Conservation (phyloP, 2,329 filamentous ascomycete genomes). For the Iodosphaeria phyllophila region DNA sequence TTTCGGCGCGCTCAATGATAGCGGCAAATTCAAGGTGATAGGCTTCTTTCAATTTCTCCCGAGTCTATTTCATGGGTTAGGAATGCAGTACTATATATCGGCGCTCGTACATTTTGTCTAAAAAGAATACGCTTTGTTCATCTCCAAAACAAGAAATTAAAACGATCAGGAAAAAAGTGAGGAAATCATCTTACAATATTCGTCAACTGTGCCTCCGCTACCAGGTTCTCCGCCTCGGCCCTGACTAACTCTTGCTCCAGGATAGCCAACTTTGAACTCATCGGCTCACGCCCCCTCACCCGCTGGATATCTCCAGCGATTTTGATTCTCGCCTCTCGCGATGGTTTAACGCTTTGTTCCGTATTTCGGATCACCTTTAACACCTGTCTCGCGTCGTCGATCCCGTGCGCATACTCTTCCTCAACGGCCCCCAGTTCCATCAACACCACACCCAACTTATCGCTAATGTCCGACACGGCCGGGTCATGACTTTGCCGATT, state of each 20-base stretch:
- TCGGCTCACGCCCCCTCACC: slow-evolving; percentile 81
- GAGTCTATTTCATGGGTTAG: slow-evolving; percentile 37
- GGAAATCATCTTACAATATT: no score
- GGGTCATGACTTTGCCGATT: slow-evolving; percentile 79
- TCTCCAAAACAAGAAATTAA: no score
- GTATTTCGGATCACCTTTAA: slow-evolving; percentile 92
- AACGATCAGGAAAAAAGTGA: no score
- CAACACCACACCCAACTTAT: slow-evolving; percentile 87
- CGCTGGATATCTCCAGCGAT: slow-evolving; percentile 83
- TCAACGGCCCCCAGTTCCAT: slow-evolving; percentile 91
- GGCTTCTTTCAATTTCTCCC: slow-evolving; percentile 89
- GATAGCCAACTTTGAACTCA: slow-evolving; percentile 60
- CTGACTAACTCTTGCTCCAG: slow-evolving; percentile 93
- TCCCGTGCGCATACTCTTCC: slow-evolving; percentile 64
- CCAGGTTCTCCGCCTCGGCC: slow-evolving; percentile 86
- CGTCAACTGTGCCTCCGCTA: slow-evolving; percentile 89
- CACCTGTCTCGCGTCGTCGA: slow-evolving; percentile 68
- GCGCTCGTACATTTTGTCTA: no score
- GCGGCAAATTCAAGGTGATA: slow-evolving; percentile 78
- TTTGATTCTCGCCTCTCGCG: slow-evolving; percentile 71
- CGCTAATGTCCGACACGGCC: slow-evolving; percentile 70
- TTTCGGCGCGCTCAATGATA: slow-evolving; percentile 89
- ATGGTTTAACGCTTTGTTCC: slow-evolving; percentile 87
- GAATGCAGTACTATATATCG: no score
- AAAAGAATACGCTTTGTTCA: no score